Evolutionary conservation across 129 eudicot species (phyloP).

Genomic region (Sambucus nigra): DNA sequence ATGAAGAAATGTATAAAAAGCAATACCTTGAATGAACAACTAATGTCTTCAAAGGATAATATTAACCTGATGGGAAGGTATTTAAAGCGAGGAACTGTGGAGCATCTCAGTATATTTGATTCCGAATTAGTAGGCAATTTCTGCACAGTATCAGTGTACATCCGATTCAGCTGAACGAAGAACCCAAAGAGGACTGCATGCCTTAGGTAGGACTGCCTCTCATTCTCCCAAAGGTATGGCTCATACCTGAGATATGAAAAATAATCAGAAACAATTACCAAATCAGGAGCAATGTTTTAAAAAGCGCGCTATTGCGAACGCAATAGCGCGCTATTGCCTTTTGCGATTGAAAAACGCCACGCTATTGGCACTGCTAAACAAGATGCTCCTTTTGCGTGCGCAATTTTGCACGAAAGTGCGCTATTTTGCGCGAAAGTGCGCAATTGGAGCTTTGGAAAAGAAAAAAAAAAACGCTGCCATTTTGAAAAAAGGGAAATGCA

Average conservation of each 20-base stretch:
- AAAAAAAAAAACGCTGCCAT: too few species aligned
- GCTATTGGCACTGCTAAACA: too few species aligned
- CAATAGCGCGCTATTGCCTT: too few species aligned
- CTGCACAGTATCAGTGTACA: slow-evolving; percentile 70
- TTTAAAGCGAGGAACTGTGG: slow-evolving; percentile 86
- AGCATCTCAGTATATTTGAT: slow-evolving; percentile 92
- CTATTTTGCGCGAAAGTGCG: too few species aligned
- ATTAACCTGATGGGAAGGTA: slow-evolving; percentile 99
- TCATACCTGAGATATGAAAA: slow-evolving; percentile 56
- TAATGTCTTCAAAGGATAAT: too few species aligned
- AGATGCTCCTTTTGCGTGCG: too few species aligned
- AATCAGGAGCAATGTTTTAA: slow-evolving; percentile 8
- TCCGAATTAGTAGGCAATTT: slow-evolving; percentile 75
- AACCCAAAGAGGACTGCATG: slow-evolving; percentile 91
- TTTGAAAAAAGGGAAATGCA: too few species aligned
- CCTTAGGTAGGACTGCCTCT: slow-evolving; percentile 76
- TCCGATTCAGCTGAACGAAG: slow-evolving; percentile 82
- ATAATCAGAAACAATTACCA: slow-evolving; percentile 3
- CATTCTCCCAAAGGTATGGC: slow-evolving; percentile 97
- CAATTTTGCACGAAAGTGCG: too few species aligned
- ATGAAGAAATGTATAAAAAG: not conserved
- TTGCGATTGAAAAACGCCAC: too few species aligned
- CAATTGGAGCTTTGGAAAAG: too few species aligned
- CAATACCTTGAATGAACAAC: not conserved
- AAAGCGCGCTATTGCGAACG: too few species aligned